Base-by-base conservation (phyloP, 441 rosid genomes). In the Geranium incanum region DNA sequence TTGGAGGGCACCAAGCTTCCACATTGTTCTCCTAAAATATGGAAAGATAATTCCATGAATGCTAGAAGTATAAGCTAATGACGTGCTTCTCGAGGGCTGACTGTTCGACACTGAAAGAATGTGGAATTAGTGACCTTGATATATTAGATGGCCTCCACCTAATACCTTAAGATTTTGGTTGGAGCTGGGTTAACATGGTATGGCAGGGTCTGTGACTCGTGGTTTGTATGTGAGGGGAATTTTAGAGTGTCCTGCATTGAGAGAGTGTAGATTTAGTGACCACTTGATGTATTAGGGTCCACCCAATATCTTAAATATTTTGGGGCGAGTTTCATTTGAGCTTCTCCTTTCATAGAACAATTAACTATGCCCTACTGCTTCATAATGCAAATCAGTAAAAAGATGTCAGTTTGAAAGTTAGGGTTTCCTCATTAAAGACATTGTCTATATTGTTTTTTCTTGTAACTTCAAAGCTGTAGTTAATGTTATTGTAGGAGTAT, bases 401-500 rank as follows among this genome's bases (percentile, higher is more conserved):
- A 62, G 36, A 21, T 60, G 36, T 21, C 9, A 4, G 4, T 62
- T 7, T 39, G 43, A 5, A 62, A 62, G 36, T 62, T 62, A 13
- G 65, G 8, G 19, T 59, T 64, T 11, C 18, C 67, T 28, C 39
- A 4, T 64, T 64, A 28, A 64, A 64, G 67, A 33, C 67, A 64
- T 5, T 0, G 33, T 64, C 41, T 11, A 33, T 23, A 64, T 23
- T 8, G 2, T 64, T 63, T 23, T 43, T 36, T 41, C 21, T 21
- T 38, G 73, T n/a, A 9, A 18, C 38, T 23, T 59, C 45, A 7
- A 5, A 12, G 62, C 39, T 66, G 2, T 21, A 19, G 12, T 60
- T 72, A 15, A 57, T 70, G 55, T 68, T 33, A 1, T 57, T 3
- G 37, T 62, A 11, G 67, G 57, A 66, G 64, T 41, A 62, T 71